phyloP scores from a whole-genome alignment of 768 basidiomycete genomes.

The Aureoboletus auriporus region DNA sequence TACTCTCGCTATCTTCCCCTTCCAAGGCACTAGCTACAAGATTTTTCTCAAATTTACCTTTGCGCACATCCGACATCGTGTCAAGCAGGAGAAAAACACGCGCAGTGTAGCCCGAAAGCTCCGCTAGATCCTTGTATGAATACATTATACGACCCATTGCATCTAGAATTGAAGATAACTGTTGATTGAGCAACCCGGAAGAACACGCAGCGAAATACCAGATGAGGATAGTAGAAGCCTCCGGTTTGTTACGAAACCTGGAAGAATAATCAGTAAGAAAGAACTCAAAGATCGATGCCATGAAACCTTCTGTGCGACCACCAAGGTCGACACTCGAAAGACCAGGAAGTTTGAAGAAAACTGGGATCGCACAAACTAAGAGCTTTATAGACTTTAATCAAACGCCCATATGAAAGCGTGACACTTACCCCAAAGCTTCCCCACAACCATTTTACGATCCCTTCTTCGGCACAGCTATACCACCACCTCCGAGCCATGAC shows the following conservation, averaged over 20 bases:
- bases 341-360: conserved; percentile 86
- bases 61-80: conserved; percentile 82
- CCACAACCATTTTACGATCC: conserved; percentile 96
- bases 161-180: conserved; percentile 43
- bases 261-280: not conserved
- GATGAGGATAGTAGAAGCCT: conserved; percentile 84
- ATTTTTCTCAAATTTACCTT: conserved; percentile 85
- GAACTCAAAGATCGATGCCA: not conserved
- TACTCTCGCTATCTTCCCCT: conserved; percentile 75
- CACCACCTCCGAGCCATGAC: conserved; percentile 80
- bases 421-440: conserved; percentile 84
- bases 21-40: conserved; percentile 71
- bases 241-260: conserved; percentile 96
- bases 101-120: conserved; percentile 93
- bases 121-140: conserved; percentile 93
- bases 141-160: conserved; percentile 97
- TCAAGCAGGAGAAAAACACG: conserved; percentile 86
- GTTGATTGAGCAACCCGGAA: not conserved
- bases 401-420: not conserved
- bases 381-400: conserved; percentile 42
- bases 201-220: conserved; percentile 37
- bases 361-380: conserved; percentile 87
- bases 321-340: conserved; percentile 67
- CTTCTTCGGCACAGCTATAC: conserved; percentile 92
- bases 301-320: conserved; percentile 78